Base-by-base conservation (phyloP, 768 basidiomycete genomes). In the Agaricus blazei region DNA sequence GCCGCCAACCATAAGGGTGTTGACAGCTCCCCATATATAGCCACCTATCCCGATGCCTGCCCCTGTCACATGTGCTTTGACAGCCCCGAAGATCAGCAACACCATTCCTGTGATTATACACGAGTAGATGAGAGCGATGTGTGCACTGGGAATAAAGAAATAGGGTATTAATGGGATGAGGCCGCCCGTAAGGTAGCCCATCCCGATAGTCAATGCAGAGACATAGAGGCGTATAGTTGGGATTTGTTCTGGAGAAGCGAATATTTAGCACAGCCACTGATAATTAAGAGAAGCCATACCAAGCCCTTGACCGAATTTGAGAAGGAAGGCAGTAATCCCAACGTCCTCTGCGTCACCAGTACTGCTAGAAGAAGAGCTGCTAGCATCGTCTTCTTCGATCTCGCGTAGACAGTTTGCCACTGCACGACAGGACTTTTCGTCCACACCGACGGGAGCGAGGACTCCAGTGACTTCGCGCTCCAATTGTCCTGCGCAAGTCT, bases 401-500 rank as follows among this genome's bases (percentile, higher is more conserved):
- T 85, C 81, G 36, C 85, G 74, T 44, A 99, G 74, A 61, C 80
- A 82, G 57, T 82, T 78, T 1, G 94, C 90, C 23, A 99, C 90
- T 4, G 85, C 79, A 12, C 83, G 76, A 58, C 88, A 93, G 8
- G 90, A 80, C 49, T 77, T 77, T 63, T 93, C 88, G 59, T 96
- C 90, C 27, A 99, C 85, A 40, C 97, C 97, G 41, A 96, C 79
- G 0, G 93, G 90, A 3, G 88, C 90, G 5, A 98, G 84, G 1
- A 99, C 81, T 38, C 83, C 89, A 54, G 85, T 77, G 1, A 98
- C 93, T 67, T 98, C 97, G 43, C 96, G 85, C 72, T 98, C 94
- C 83, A 98, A 89, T 76, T 98, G 95, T 48, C 93, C 93, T 7
- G 84, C 82, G 66, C 97, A 99, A 53, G 89, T 93, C 11, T 91